Conservation (phyloP, 202 grass and related monocot species). For the Schoenoplectus tabernaemontani region DNA sequence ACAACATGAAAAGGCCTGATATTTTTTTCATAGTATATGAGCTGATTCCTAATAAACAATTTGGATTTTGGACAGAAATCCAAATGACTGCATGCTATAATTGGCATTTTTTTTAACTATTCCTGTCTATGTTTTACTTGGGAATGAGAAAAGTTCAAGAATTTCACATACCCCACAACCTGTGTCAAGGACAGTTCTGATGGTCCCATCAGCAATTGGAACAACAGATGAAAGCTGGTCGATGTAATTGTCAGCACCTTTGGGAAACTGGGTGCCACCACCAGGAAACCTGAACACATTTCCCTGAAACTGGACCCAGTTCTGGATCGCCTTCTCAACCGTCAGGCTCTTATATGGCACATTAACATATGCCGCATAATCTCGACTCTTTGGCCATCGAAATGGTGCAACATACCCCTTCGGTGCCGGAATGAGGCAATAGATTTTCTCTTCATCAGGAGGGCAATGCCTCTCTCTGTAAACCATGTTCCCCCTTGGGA, state of each 20-base stretch:
- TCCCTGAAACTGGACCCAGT: slow-evolving; percentile 65
- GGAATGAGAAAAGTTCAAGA: background rate
- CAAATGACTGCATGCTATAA: background rate
- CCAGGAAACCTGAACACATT: slow-evolving; percentile 55
- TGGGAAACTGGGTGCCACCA: slow-evolving; percentile 69
- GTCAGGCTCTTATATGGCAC: slow-evolving; percentile 79
- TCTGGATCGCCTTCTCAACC: slow-evolving; percentile 77
- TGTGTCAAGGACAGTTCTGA: slow-evolving; percentile 75
- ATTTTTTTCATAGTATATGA: background rate
- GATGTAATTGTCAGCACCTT: slow-evolving; percentile 64
- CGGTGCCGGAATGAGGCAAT: slow-evolving; percentile 61
- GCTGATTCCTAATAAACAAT: background rate
- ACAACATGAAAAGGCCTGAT: background rate
- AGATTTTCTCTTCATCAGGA: slow-evolving; percentile 41
- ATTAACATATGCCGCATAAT: slow-evolving; percentile 67
- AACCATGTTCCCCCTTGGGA: slow-evolving; percentile 63
- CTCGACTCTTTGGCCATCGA: slow-evolving; percentile 67
- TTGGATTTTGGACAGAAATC: background rate
- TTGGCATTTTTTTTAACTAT: background rate
- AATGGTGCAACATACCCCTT: slow-evolving; percentile 63
- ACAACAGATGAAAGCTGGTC: slow-evolving; percentile 53
- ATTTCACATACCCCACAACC: slow-evolving; percentile 57
- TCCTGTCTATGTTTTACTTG: background rate
- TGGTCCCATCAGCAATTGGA: slow-evolving; percentile 39
- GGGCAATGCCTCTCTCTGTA: slow-evolving; percentile 86